These are phyloP conservation scores for Adiantum capillusveneris DNA, from an alignment of 75 land plant genomes.

Conservation along the genomic window DNA sequence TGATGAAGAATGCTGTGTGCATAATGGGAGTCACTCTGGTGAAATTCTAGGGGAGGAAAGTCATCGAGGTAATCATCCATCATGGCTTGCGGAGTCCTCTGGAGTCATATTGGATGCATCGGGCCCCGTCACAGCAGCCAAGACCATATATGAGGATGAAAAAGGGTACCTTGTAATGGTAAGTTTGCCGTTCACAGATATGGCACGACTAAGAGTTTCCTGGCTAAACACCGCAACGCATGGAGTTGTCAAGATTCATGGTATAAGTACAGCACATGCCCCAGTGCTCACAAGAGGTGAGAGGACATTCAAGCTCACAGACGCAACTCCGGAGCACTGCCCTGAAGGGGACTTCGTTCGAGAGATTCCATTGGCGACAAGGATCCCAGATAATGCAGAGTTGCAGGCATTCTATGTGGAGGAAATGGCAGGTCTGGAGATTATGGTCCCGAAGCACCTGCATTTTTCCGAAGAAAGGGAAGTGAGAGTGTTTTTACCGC, in stretches of 20 bases:
- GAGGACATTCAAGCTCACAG: constrained; percentile 81
- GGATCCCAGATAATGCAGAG: constrained; percentile 95
- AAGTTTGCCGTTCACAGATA: constrained; percentile 84
- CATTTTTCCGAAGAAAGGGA: constrained; percentile 25
- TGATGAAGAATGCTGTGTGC: constrained; percentile 55
- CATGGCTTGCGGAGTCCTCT: constrained; percentile 68
- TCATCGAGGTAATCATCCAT: constrained; percentile 44
- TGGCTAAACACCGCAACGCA: constrained; percentile 88
- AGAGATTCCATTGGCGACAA: constrained; percentile 80
- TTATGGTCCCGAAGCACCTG: constrained; percentile 74
- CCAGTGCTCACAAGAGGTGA: constrained; percentile 74
- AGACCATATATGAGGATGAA: constrained; percentile 90
- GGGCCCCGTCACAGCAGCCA: constrained; percentile 93
- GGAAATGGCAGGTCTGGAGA: constrained; percentile 76
- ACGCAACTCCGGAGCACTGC: constrained; percentile 84
- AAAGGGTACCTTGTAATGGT: constrained; percentile 82
- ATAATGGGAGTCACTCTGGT: constrained; percentile 29
- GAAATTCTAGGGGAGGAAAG: constrained; percentile 21
- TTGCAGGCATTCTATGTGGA: constrained; percentile 81
- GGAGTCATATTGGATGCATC: constrained; percentile 76
- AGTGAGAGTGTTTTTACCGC: constrained; percentile 27
- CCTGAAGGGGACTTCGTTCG: constrained; percentile 91
- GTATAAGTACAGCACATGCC: constrained; percentile 64
- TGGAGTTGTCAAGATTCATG: constrained; percentile 78
- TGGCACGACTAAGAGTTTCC: constrained; percentile 79